Evolutionary conservation across 1,284 basidiomycete species (phyloP).

Genomic region (Neonothopanus nambi): DNA sequence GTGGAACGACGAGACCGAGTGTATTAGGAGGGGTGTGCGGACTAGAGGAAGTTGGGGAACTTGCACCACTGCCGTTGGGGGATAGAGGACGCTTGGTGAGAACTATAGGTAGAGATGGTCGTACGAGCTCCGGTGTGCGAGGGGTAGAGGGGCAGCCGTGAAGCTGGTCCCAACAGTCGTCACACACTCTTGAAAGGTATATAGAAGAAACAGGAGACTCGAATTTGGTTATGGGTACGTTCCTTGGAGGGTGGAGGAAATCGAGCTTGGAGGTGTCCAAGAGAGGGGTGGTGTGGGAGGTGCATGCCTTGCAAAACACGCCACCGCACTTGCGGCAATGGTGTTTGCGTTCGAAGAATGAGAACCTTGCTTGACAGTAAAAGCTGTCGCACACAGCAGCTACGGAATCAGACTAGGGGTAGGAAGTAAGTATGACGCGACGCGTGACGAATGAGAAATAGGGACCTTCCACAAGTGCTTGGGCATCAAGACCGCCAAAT

Average conservation of each 20-base stretch:
- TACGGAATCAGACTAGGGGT: too few relatives aligned
- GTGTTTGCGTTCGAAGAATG: conserved; percentile 69
- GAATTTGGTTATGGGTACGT: conserved; percentile 53
- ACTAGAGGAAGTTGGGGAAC: conserved; percentile 20
- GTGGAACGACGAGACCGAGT: conserved; percentile 5
- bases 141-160: conserved; percentile 38
- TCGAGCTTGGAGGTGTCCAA: conserved; percentile 67
- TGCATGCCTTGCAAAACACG: conserved; percentile 64
- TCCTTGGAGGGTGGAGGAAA: conserved; percentile 67
- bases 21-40: conserved; percentile 14
- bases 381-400: conserved; percentile 82
- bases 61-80: conserved; percentile 30
- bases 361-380: conserved; percentile 61
- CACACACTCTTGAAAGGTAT: conserved; percentile 57
- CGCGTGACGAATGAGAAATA: too few relatives aligned
- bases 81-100: conserved; percentile 29
- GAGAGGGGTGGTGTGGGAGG: conserved; percentile 54
- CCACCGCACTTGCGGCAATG: conserved; percentile 81
- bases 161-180: conserved; percentile 69
- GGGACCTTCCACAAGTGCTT: conserved; percentile 75
- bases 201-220: conserved; percentile 58
- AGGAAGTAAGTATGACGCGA: too few relatives aligned
- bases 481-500: conserved; percentile 73
- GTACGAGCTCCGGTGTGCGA: conserved; percentile 45
- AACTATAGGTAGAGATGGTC: conserved; percentile 26